Evolutionary conservation across 192 early-diverging fungal species (phyloP), one percentile per base, ranked within the genome.

Genomic region (Coemansia sp.): DNA sequence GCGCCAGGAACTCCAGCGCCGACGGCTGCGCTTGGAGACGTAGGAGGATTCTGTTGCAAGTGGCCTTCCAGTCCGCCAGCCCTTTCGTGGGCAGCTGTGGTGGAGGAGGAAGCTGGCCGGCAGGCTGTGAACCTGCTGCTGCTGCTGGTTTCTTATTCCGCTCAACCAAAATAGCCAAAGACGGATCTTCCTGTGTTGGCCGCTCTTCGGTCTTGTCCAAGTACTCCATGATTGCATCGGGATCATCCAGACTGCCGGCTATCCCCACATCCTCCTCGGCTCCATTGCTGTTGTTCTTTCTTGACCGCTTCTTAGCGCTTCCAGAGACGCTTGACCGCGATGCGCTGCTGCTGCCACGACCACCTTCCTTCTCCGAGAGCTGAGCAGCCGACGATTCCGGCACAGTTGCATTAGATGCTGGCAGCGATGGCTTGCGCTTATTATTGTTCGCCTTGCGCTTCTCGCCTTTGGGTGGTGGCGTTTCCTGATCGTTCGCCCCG

Each of bases 1-100:
- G 91, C 30, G 85, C 81, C 45, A 87, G 66, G 52, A 92, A 91
- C 49, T 88, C 83, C 8, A 81, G 73, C 2, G 90, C 85, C 8
- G 82, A 70, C 3, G 86, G 83, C 33, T 84, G 81, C 0, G 70
- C 68, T 59, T 85, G 88, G 18, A 91, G 53, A 1, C 81, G 84
- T 31, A 68, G 45, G 9, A 84, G 58, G 1, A 73, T 66, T 25
- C 70, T 66, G 9, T 45, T 46, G 48, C 74, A 70, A 21, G 66
- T 35, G 21, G 64, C 45, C 2, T 40, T 28, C 70, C 78, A 83
- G 46, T 82, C 82, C 8, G 59, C 58, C 15, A 64, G 29, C 4
- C 58, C 51, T 21, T 52, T 23, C 26, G 21, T 53, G 34, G 20
- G 63, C 33, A 35, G 64, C 29, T n/a, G 40, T 43, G 58, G 42